phyloP scores from a whole-genome alignment of 2,329 filamentous ascomycete species.

The Dendrostoma leiphaemia region DNA sequence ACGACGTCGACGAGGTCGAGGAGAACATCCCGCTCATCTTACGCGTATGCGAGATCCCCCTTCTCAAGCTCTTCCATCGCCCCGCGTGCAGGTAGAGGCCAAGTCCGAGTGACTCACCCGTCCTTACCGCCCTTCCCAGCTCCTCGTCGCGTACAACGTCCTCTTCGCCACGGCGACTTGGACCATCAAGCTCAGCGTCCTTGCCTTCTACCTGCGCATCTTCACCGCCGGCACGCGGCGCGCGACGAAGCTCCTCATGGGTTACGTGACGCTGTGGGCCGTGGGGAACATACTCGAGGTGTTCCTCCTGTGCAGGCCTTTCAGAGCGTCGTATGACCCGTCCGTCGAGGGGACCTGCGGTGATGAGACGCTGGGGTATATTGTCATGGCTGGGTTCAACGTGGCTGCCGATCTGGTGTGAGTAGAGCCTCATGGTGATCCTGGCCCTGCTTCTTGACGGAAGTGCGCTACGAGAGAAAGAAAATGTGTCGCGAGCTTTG shows the following conservation, averaged over 20 bases:
- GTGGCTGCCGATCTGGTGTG: slow-evolving; percentile 34
- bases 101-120: not conserved
- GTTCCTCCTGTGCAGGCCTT: slow-evolving; percentile 28
- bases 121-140: slow-evolving; percentile 20
- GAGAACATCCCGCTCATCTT: slow-evolving; percentile 19
- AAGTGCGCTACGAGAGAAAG: too few relatives aligned
- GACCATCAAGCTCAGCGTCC: slow-evolving; percentile 39
- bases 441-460: too few relatives aligned
- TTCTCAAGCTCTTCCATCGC: not conserved
- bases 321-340: not conserved
- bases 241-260: slow-evolving; percentile 27
- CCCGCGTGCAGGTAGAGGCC: too few relatives aligned
- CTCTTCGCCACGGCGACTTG: slow-evolving; percentile 33
- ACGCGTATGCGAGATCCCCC: not conserved
- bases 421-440: too few relatives aligned
- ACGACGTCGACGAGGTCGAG: slow-evolving; percentile 21
- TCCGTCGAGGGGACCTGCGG: slow-evolving; percentile 21
- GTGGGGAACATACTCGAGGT: slow-evolving; percentile 26
- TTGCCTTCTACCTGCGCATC: slow-evolving; percentile 40
- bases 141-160: slow-evolving; percentile 37
- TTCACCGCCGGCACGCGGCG: slow-evolving; percentile 31
- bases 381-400: slow-evolving; percentile 36
- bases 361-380: slow-evolving; percentile 28
- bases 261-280: slow-evolving; percentile 26
- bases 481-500: too few relatives aligned